These are phyloP conservation scores for Candida maltosa DNA, from an alignment of 805 yeast genomes.

Conservation along the genomic window DNA sequence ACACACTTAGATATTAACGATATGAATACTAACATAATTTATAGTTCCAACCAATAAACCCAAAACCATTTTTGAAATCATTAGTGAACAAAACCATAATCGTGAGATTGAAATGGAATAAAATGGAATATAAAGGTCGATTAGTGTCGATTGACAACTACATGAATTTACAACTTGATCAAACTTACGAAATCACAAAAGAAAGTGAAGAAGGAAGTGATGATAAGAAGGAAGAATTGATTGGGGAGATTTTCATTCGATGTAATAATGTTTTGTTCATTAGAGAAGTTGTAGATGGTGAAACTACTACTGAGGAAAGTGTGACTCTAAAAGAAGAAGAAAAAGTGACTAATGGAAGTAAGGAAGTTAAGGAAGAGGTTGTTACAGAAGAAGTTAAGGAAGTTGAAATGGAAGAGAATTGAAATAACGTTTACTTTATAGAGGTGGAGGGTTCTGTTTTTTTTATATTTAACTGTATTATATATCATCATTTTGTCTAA, in stretches of 20 bases:
- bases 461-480: too few relatives aligned
- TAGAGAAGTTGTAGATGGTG: slow-evolving; percentile 39
- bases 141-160: slow-evolving; percentile 83
- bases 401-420: background rate
- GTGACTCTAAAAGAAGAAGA: background rate
- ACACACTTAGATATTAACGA: background rate
- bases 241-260: slow-evolving; percentile 81
- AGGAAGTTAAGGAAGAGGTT: slow-evolving; percentile 1
- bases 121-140: slow-evolving; percentile 80
- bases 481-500: too few relatives aligned
- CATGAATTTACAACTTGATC: slow-evolving; percentile 79
- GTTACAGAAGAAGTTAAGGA: slow-evolving; percentile 2
- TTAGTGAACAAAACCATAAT: slow-evolving; percentile 68
- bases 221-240: slow-evolving; percentile 20
- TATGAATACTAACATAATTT: slow-evolving; percentile 6
- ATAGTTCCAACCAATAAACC: slow-evolving; percentile 66
- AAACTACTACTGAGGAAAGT: background rate
- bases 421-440: too few relatives aligned
- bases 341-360: slow-evolving; percentile 1
- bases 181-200: slow-evolving; percentile 46
- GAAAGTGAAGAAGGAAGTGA: slow-evolving; percentile 41
- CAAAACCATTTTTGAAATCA: slow-evolving; percentile 84
- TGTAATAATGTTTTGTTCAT: slow-evolving; percentile 89
- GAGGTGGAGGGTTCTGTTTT: too few relatives aligned
- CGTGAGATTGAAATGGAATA: slow-evolving; percentile 86